Percentiles rank a stretch among this genome's conserved stretches.
These are phyloP conservation scores for Fusarium devonianum DNA, from an alignment of 2,329 filamentous ascomycete species.

Conservation along the genomic window DNA sequence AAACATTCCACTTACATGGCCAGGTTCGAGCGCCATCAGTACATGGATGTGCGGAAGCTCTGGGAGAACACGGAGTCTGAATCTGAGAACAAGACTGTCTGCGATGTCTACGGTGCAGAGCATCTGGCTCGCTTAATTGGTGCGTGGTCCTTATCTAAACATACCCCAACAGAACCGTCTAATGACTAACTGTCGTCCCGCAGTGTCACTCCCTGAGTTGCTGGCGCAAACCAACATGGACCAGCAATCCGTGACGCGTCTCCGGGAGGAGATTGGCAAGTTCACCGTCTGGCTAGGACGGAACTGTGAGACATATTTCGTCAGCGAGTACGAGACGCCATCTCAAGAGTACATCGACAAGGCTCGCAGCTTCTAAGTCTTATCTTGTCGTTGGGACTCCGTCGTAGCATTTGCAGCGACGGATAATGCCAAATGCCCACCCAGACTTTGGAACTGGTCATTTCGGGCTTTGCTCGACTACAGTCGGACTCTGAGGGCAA, in stretches of 20 bases:
- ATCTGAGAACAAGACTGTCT: conserved; percentile 72
- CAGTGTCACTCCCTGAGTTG: conserved; percentile 90
- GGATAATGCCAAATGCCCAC: too few relatives aligned
- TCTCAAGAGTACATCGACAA: conserved; percentile 75
- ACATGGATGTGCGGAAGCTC: conserved; percentile 75
- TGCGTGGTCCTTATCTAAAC: conserved; percentile 60
- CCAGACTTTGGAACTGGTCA: too few relatives aligned
- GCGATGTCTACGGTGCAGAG: conserved; percentile 90
- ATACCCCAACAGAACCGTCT: neutral
- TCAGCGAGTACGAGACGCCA: conserved; percentile 76
- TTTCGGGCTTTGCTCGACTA: neutral
- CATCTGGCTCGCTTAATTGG: conserved; percentile 89
- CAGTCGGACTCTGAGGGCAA: neutral
- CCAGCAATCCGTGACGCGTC: conserved; percentile 82
- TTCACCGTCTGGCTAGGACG: conserved; percentile 86
- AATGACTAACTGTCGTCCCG: conserved; percentile 14
- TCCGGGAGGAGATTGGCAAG: conserved; percentile 87
- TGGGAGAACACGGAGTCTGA: conserved; percentile 70
- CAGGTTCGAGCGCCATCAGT: conserved; percentile 91
- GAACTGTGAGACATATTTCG: conserved; percentile 79
- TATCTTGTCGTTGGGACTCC: neutral
- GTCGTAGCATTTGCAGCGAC: too few relatives aligned
- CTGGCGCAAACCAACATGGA: conserved; percentile 99
- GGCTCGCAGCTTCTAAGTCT: conserved; percentile 57
- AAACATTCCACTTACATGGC: conserved; percentile 31